phyloP scores from a whole-genome alignment of 2,329 filamentous ascomycete species.

The Beauveria medogensis region DNA sequence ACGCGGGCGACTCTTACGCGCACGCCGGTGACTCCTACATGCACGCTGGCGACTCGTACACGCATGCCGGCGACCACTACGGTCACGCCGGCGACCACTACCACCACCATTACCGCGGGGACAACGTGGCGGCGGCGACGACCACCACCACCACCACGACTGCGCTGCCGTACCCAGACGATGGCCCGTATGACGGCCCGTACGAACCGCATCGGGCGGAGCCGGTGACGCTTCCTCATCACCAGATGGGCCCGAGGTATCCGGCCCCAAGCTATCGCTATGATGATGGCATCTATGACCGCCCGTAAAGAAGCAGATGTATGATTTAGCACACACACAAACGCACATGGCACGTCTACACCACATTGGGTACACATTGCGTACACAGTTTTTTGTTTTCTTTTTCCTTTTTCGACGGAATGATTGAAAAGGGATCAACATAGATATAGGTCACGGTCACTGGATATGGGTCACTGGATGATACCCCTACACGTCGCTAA shows the following conservation, averaged over 20 bases:
- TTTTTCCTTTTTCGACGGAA: no score
- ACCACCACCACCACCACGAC: not conserved
- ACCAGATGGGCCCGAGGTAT: constrained; percentile 5
- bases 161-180: constrained; percentile 6
- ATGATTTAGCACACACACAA: not conserved
- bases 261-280: constrained; percentile 24
- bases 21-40: constrained; percentile 9
- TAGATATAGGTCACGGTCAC: not conserved
- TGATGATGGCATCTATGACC: constrained; percentile 30
- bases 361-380: not conserved
- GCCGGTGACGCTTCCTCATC: not conserved
- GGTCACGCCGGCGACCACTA: constrained; percentile 7
- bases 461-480: not conserved
- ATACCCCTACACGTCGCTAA: not conserved
- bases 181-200: constrained; percentile 5
- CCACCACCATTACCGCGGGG: not conserved
- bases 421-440: not conserved
- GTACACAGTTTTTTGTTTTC: not conserved
- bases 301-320: constrained; percentile 12
- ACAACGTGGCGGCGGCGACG: not conserved
- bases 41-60: constrained; percentile 7
- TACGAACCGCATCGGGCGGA: not conserved
- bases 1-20: constrained; percentile 6
- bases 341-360: not conserved
- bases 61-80: constrained; percentile 5